Conservation (phyloP, 148 eudicot species). For the Spergularia bocconei region DNA sequence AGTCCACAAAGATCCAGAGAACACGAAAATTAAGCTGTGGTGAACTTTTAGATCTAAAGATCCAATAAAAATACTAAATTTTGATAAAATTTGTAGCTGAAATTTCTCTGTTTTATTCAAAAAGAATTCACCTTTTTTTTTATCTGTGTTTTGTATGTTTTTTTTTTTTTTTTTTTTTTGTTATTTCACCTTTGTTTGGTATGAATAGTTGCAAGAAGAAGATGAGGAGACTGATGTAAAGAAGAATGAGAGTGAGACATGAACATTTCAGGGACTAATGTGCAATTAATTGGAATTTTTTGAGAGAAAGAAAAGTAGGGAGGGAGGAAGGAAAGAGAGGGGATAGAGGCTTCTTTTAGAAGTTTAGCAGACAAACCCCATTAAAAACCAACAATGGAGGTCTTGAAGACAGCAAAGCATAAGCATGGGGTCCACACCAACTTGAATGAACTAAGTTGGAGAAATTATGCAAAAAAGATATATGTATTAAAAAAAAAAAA, state of each 20-base stretch:
- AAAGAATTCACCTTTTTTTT: conserved; percentile 16
- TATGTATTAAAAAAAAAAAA: too few relatives aligned
- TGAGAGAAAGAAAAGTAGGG: neutral
- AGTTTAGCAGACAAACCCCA: conserved; percentile 54
- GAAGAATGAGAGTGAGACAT: conserved; percentile 23
- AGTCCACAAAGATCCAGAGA: conserved; percentile 20
- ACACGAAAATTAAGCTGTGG: neutral
- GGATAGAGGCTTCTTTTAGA: neutral
- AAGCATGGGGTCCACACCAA: conserved; percentile 62
- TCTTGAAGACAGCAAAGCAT: conserved; percentile 80
- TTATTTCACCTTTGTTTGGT: conserved; percentile 13
- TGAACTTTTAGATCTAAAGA: conserved; percentile 51
- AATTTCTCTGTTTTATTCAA: neutral
- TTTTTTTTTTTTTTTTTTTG: neutral
- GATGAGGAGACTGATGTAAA: conserved; percentile 28
- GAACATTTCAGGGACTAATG: conserved; percentile 1
- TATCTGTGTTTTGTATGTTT: neutral
- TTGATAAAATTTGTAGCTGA: conserved; percentile 12
- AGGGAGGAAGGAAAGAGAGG: too few relatives aligned
- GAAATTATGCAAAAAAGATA: neutral
- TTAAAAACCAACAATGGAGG: conserved; percentile 53
- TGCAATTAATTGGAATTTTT: conserved; percentile 19
- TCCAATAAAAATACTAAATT: conserved; percentile 27
- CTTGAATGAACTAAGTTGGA: conserved; percentile 19
- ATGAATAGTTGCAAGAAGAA: conserved; percentile 18